Percentiles rank a stretch among this genome's conserved stretches.
Evolutionary conservation across 1,284 basidiomycete genomes (phyloP).

Genomic region (Moniliella sp.): DNA sequence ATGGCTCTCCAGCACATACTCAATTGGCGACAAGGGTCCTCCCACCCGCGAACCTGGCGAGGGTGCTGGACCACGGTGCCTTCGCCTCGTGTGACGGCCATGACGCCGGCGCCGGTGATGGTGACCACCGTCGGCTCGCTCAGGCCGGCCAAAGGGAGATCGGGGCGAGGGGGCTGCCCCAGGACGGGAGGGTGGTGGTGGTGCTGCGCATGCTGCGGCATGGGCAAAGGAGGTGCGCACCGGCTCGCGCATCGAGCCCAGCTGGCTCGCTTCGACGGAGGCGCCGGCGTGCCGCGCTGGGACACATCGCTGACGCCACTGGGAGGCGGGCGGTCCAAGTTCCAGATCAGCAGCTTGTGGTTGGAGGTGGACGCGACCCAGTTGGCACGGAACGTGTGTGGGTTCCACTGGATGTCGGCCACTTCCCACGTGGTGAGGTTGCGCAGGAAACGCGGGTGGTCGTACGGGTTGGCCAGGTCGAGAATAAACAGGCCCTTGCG

Average conservation of each 20-base stretch:
- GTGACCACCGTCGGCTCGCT: constrained; percentile 3
- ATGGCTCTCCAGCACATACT: constrained; percentile 23
- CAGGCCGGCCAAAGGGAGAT: constrained; percentile 4
- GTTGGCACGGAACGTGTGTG: constrained; percentile 58
- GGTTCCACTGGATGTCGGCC: constrained; percentile 82
- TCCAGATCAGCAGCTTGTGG: constrained; percentile 91
- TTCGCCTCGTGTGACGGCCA: constrained; percentile 2
- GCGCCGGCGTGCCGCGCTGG: too few species aligned
- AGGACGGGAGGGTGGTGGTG: constrained; percentile 6
- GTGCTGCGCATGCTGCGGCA: constrained; percentile 4
- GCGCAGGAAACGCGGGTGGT: constrained; percentile 72
- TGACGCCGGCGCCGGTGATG: constrained; percentile 1
- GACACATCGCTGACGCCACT: too few species aligned
- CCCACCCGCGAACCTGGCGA: too few species aligned
- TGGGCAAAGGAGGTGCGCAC: too few species aligned
- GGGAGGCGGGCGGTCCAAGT: constrained; percentile 46
- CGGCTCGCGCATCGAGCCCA: too few species aligned
- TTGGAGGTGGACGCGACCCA: constrained; percentile 86
- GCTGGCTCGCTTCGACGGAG: too few species aligned
- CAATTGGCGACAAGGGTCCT: constrained; percentile 20
- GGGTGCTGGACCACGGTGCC: too few species aligned
- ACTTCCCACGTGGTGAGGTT: constrained; percentile 93
- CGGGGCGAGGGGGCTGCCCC: too few species aligned
- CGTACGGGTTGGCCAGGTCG: constrained; percentile 65
- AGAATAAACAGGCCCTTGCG: constrained; percentile 88